Conservation (phyloP, 192 early-diverging fungal species). For the Podila horticola region DNA sequence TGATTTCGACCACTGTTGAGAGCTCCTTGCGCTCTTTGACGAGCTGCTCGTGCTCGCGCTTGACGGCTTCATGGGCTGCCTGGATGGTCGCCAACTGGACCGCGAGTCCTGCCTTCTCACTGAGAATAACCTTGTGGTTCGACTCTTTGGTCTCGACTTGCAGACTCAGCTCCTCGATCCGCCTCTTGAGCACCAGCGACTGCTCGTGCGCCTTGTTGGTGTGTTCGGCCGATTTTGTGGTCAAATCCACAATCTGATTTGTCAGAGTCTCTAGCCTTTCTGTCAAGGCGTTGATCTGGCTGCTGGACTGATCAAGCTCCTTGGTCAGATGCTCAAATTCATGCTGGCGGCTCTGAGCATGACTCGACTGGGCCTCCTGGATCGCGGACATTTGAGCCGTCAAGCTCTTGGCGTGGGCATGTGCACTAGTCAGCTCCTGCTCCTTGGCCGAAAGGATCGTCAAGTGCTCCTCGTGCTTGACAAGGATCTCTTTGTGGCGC, state of each 20-base stretch:
- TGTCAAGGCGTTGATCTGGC: constrained; percentile 9
- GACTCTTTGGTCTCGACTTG: constrained; percentile 16
- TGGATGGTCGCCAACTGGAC: not conserved
- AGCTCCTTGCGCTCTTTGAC: not conserved
- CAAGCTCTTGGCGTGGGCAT: not conserved
- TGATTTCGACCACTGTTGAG: not conserved
- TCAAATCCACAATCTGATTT: constrained; percentile 1
- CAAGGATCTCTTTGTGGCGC: not conserved
- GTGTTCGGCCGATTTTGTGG: constrained; percentile 1
- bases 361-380: not conserved
- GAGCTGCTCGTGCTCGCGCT: not conserved
- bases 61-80: not conserved
- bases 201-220: not conserved
- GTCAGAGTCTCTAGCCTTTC: constrained; percentile 3
- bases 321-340: constrained; percentile 11
- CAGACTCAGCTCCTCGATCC: constrained; percentile 12
- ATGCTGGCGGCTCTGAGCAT: not conserved
- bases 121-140: not conserved
- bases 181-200: constrained; percentile 1
- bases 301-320: constrained; percentile 10
- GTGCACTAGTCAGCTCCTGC: not conserved
- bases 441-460: not conserved
- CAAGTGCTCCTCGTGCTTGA: not conserved
- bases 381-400: not conserved
- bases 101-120: constrained; percentile 2